Evolutionary conservation across 495 filamentous ascomycete species (phyloP).

Genomic region (Glutinoglossum americanum): DNA sequence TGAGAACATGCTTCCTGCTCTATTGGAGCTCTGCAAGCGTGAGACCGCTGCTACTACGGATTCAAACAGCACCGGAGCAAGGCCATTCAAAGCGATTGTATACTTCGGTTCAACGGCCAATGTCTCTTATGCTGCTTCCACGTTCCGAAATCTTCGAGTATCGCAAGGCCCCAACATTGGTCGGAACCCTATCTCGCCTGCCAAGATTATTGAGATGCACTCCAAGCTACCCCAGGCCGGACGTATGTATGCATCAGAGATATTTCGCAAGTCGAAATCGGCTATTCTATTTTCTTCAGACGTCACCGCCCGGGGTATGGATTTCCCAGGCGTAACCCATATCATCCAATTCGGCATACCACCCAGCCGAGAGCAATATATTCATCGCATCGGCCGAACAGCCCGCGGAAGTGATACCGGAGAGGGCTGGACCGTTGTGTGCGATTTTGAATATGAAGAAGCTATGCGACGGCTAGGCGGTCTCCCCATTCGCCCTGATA

Average conservation of each 20-base stretch:
- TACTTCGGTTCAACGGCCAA: slow-evolving; percentile 66
- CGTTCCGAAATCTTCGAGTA: slow-evolving; percentile 33
- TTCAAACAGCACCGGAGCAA: slow-evolving; percentile 7
- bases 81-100: slow-evolving; percentile 81
- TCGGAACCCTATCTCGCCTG: slow-evolving; percentile 24
- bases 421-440: slow-evolving; percentile 56
- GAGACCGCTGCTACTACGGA: slow-evolving; percentile 20
- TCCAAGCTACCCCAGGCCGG: slow-evolving; percentile 45
- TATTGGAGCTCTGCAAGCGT: slow-evolving; percentile 51
- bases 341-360: slow-evolving; percentile 72
- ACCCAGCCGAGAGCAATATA: slow-evolving; percentile 52
- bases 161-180: slow-evolving; percentile 9
- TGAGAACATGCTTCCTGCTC: slow-evolving; percentile 54
- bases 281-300: slow-evolving; percentile 81
- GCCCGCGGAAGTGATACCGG: slow-evolving; percentile 53
- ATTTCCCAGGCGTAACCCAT: slow-evolving; percentile 82
- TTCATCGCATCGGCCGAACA: slow-evolving; percentile 67
- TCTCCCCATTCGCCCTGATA: slow-evolving; percentile 45
- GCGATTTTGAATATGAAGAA: slow-evolving; percentile 31
- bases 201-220: slow-evolving; percentile 49
- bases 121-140: slow-evolving; percentile 35
- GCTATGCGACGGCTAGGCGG: slow-evolving; percentile 28
- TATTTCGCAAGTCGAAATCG: slow-evolving; percentile 39
- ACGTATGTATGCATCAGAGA: slow-evolving; percentile 43
- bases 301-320: slow-evolving; percentile 89